phyloP scores from a whole-genome alignment of 108 stramenopile genomes.

The Skeletonema costatum region DNA sequence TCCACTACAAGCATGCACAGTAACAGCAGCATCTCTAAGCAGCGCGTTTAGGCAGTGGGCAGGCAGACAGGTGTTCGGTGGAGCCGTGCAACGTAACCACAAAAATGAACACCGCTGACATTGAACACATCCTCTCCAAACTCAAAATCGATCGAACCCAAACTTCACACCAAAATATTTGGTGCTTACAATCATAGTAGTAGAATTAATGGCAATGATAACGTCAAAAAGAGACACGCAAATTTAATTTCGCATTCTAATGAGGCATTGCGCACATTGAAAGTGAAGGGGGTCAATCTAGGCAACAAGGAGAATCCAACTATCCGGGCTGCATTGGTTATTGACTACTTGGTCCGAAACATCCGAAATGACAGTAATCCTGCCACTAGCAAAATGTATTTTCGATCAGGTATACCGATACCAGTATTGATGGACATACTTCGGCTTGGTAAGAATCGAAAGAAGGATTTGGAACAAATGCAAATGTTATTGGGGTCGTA shows the following conservation, averaged over 20 bases:
- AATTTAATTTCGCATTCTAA: conserved; percentile 11
- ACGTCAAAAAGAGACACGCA: conserved; percentile 4
- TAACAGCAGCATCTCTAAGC: not conserved
- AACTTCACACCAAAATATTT: conserved; percentile 17
- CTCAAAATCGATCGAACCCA: conserved; percentile 16
- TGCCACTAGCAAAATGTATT: not conserved
- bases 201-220: not conserved
- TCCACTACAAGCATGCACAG: no score
- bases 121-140: conserved; percentile 6
- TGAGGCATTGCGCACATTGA: conserved; percentile 29
- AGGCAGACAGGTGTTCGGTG: no score
- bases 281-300: not conserved
- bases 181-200: conserved; percentile 6
- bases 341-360: conserved; percentile 35
- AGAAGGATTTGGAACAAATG: conserved; percentile 31
- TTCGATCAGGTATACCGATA: conserved; percentile 15
- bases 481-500: conserved; percentile 25
- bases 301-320: conserved; percentile 1
- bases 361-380: not conserved
- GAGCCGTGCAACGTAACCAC: no score
- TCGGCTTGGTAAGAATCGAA: not conserved
- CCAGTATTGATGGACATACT: not conserved
- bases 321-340: conserved; percentile 26
- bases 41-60: not conserved
- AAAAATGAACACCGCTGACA: no score